Evolutionary conservation across 345 rosid species (phyloP).

Genomic region (Limnanthes douglasii): DNA sequence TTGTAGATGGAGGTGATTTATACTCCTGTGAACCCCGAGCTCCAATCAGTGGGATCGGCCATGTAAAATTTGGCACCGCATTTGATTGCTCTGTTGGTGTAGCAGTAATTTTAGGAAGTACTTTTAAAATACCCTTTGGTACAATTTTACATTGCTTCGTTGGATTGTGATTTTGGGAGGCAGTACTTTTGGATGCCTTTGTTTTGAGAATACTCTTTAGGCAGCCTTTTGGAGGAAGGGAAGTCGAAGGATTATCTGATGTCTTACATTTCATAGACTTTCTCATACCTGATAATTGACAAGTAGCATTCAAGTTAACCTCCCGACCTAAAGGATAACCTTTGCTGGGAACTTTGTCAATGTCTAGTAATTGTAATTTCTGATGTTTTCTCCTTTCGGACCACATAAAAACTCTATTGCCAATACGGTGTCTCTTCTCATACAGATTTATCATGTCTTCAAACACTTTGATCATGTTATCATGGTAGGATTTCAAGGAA

Average conservation of each 20-base stretch:
- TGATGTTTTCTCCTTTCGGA: constrained; percentile 19
- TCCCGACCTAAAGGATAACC: constrained; percentile 17
- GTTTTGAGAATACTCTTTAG: constrained; percentile 27
- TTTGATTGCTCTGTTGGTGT: constrained; percentile 12
- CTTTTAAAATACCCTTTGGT: constrained; percentile 49
- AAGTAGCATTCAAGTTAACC: constrained; percentile 10
- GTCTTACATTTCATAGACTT: constrained; percentile 13
- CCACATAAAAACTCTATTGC: constrained; percentile 32
- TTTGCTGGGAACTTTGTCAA: constrained; percentile 37
- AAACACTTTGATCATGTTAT: constrained; percentile 25
- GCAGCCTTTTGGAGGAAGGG: constrained; percentile 13
- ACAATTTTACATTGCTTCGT: constrained; percentile 14
- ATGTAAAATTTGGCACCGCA: constrained; percentile 13
- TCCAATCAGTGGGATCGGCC: constrained; percentile 8
- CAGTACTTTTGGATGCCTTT: constrained; percentile 16
- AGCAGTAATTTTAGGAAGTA: constrained; percentile 27
- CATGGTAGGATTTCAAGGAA: constrained; percentile 33
- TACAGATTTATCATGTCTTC: constrained; percentile 24
- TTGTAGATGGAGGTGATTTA: constrained; percentile 13
- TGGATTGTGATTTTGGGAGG: constrained; percentile 14
- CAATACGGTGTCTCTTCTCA: constrained; percentile 13
- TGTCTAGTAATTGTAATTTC: constrained; percentile 29
- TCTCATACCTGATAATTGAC: constrained; percentile 11
- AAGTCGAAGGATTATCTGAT: constrained; percentile 8
- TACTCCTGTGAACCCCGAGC: constrained; percentile 13